Conservation (phyloP, 805 yeast genomes). For the Ogataea pini region DNA sequence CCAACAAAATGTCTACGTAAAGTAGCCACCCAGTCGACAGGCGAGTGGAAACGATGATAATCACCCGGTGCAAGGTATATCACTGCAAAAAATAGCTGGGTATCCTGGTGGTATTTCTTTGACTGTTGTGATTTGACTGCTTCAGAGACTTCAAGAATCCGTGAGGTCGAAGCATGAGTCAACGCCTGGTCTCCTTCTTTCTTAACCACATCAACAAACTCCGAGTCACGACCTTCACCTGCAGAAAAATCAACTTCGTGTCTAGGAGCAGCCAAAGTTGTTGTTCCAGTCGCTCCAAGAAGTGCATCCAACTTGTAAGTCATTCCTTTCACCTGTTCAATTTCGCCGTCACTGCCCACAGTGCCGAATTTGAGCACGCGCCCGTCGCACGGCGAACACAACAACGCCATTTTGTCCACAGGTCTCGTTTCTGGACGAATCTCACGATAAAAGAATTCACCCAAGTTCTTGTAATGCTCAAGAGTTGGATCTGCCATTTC, state of each 20-base stretch:
- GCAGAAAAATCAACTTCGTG: slow-evolving; percentile 37
- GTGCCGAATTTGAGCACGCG: slow-evolving; percentile 84
- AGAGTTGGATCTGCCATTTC: slow-evolving; percentile 88
- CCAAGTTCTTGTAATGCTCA: slow-evolving; percentile 70
- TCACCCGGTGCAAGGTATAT: slow-evolving; percentile 98
- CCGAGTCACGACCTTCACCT: slow-evolving; percentile 15
- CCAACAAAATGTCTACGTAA: slow-evolving; percentile 94
- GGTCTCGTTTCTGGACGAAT: slow-evolving; percentile 81
- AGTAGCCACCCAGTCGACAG: slow-evolving; percentile 93
- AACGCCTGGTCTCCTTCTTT: slow-evolving; percentile 70
- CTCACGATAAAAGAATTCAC: slow-evolving; percentile 88
- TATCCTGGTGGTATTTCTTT: slow-evolving; percentile 34
- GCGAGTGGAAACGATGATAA: slow-evolving; percentile 95
- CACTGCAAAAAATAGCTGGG: slow-evolving; percentile 80
- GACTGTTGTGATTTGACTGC: slow-evolving; percentile 23
- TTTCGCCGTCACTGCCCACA: slow-evolving; percentile 67
- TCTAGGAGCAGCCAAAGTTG: slow-evolving; percentile 55
- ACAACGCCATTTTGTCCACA: slow-evolving; percentile 56
- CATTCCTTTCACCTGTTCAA: slow-evolving; percentile 97
- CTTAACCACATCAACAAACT: slow-evolving; percentile 43
- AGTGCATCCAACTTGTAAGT: slow-evolving; percentile 88
- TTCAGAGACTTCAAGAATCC: slow-evolving; percentile 25
- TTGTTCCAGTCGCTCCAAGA: slow-evolving; percentile 57
- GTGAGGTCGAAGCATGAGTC: slow-evolving; percentile 29
- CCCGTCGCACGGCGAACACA: slow-evolving; percentile 95